Evolutionary conservation across 1,139 yeast species (phyloP), one percentile per base, ranked within the genome.

Genomic region (Protomyces inouyei): DNA sequence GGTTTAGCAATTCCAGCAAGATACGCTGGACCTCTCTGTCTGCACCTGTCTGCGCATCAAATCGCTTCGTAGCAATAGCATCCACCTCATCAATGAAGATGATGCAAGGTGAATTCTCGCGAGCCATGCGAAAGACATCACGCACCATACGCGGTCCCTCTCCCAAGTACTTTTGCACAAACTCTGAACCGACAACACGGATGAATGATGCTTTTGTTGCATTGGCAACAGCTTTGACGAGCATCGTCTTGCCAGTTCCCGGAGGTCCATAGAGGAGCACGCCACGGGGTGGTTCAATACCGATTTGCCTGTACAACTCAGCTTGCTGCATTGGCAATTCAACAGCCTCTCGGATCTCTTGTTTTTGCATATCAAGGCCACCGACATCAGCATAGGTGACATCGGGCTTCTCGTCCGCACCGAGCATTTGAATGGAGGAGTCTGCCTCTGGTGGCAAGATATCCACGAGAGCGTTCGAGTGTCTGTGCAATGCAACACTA

Each of bases 61-160:
- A 95, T 79, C 99, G 90, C 78, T 93, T 95, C 46, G 98, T 93
- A 60, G 98, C 99, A 76, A 95, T 95, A 51, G 99, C 97, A 78
- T 95, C 99, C 72, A 95, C 89, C 79, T 95, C 99, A 80, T 95
- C 99, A 72, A 93, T 93, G 76, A 93, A 93, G 70, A 93, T 93
- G 73, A 93, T 95, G 14, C 97, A 85, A 10, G 99, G 99, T 0
- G 97, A 85, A 78, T 95, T 93, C 75, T 95, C 99, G 72, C 98
- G 84, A 1, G 99, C 99, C 70, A 95, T 82, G 73, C 98, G 82
- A 79, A 95, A 95, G 55, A 93, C 98, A 75, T 95, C 98, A 77
- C 98, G 86, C 48, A 93, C 98, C 98, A 95, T 93, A 79, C 99
- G 85, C 67, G 98, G 98, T 72, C 99, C 98, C 79, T 95, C 99